These are phyloP conservation scores for Aspergillus fijiensis DNA, from an alignment of 2,329 filamentous ascomycete genomes.

Conservation along the genomic window DNA sequence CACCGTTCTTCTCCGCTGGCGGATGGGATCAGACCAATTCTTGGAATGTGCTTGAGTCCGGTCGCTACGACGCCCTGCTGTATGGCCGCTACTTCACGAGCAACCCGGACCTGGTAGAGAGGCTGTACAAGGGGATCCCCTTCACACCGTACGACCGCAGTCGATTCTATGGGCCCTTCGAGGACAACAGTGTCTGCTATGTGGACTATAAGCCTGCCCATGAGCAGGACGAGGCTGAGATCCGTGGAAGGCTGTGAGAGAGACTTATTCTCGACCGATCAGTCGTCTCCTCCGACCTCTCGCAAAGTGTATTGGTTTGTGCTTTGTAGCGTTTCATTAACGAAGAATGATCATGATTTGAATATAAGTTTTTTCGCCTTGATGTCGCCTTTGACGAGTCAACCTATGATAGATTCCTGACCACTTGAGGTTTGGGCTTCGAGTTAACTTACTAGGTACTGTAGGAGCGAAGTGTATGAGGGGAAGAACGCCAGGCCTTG, in stretches of 20 bases:
- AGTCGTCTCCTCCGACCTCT: neutral
- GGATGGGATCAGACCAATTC: conserved; percentile 55
- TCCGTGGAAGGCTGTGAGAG: neutral
- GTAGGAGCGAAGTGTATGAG: too few relatives aligned
- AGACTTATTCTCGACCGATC: neutral
- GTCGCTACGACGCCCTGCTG: conserved; percentile 49
- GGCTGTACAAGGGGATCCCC: conserved; percentile 43
- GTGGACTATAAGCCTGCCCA: conserved; percentile 28
- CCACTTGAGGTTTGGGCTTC: too few relatives aligned
- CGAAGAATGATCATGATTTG: too few relatives aligned
- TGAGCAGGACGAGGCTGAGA: neutral
- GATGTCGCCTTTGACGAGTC: too few relatives aligned
- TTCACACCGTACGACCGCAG: conserved; percentile 46
- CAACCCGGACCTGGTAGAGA: conserved; percentile 51
- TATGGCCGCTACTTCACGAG: conserved; percentile 52
- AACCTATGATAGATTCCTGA: too few relatives aligned
- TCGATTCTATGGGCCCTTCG: conserved; percentile 46
- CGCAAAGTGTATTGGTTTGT: too few relatives aligned
- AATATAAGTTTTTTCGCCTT: too few relatives aligned
- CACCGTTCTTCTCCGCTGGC: conserved; percentile 58
- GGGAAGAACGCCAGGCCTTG: too few relatives aligned
- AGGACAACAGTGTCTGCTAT: conserved; percentile 34
- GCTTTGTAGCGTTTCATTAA: too few relatives aligned
- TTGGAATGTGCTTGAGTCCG: conserved; percentile 51
- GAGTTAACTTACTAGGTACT: too few relatives aligned